Evolutionary conservation across 148 eudicot species (phyloP).

Genomic region (Gaultheria prostrata): DNA sequence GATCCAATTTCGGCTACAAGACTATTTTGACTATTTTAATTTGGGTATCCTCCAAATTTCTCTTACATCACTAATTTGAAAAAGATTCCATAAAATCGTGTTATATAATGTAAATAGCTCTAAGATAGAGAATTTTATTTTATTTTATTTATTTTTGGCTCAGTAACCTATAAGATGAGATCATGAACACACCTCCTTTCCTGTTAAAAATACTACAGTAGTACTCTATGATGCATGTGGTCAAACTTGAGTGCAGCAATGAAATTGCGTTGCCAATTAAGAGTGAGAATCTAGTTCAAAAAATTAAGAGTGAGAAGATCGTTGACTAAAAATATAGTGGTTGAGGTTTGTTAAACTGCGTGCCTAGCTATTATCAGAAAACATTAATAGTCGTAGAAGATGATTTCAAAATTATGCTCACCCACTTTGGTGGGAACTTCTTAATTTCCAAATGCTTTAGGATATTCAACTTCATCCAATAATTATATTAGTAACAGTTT

Average conservation of each 20-base stretch:
- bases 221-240: background rate
- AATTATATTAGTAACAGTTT: background rate
- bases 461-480: background rate
- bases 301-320: background rate
- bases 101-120: background rate
- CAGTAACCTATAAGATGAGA: no score
- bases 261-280: background rate
- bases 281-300: no score
- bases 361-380: background rate
- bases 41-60: background rate
- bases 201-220: no score
- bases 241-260: background rate
- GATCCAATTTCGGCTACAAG: background rate
- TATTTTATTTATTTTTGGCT: no score
- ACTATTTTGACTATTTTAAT: background rate
- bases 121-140: no score
- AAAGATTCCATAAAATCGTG: background rate
- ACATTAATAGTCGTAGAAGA: background rate
- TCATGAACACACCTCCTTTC: no score
- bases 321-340: background rate
- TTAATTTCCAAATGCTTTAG: background rate
- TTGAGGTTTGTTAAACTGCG: background rate
- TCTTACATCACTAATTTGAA: background rate
- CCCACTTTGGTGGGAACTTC: conserved; percentile 3
- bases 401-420: background rate